Conservation (phyloP, 805 yeast species). For the Scheffersomyces ergatensis region DNA sequence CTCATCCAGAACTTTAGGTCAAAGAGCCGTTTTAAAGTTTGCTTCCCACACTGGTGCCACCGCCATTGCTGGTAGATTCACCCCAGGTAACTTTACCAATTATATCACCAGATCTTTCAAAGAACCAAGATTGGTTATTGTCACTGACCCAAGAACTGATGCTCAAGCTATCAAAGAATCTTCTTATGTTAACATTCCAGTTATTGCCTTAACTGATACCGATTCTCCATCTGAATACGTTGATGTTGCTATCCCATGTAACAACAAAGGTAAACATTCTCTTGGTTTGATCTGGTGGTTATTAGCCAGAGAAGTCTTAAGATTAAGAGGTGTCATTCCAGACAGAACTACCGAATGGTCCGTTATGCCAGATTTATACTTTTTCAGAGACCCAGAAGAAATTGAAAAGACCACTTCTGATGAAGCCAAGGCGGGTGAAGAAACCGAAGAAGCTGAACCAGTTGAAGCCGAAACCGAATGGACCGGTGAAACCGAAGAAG, state of each 20-base stretch:
- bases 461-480: constrained; percentile 57
- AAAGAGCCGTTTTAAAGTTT: constrained; percentile 99
- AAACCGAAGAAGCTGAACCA: constrained; percentile 60
- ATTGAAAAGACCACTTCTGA: constrained; percentile 75
- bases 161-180: constrained; percentile 99
- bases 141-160: constrained; percentile 99
- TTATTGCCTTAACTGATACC: constrained; percentile 96
- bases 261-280: constrained; percentile 99
- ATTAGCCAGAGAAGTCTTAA: constrained; percentile 97
- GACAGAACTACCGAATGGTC: constrained; percentile 97
- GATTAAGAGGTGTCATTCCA: constrained; percentile 97
- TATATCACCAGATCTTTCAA: constrained; percentile 99
- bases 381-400: constrained; percentile 99
- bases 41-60: constrained; percentile 99
- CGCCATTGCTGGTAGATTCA: constrained; percentile 99
- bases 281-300: constrained; percentile 99
- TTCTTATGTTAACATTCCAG: constrained; percentile 99
- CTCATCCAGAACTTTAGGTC: constrained; percentile 99
- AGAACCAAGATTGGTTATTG: constrained; percentile 99
- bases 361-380: constrained; percentile 99
- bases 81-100: constrained; percentile 99
- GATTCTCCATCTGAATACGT: constrained; percentile 99
- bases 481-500: constrained; percentile 57
- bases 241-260: constrained; percentile 99
- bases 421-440: constrained; percentile 52